Evolutionary conservation across 768 basidiomycete genomes (phyloP), one percentile per base, ranked within the genome.

Genomic region (Tulasnella sp.): DNA sequence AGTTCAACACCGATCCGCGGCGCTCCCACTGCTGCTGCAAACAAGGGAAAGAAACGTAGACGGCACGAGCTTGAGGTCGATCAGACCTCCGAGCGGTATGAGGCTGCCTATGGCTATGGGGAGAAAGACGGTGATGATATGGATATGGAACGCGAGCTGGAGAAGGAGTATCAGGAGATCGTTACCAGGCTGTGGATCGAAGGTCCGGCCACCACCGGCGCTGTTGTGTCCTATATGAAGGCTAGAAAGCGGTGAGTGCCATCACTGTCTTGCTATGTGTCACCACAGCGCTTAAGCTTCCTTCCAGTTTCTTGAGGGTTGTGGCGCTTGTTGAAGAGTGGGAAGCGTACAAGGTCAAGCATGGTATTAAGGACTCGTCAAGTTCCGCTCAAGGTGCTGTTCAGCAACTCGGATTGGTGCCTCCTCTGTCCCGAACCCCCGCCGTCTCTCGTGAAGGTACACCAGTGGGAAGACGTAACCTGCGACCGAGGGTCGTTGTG

Each of bases 71-170:
- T 51, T 21, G 58, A 51, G 48, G 30, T 30, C n/a, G 19, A 34
- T 23, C 27, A 26, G 19, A 47, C 48, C n/a, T 48, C 47, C 11
- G 58, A 59, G 49, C 21, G 58, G 11, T 59, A 59, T 34, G 58
- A 59, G 27, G 45, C 30, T 32, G 58, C 58, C 21, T 59, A 59
- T 38, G 58, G 58, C 17, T 59, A 59, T 51, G 58, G 58, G 4
- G 58, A 59, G 21, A 59, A 59, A n/a, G 58, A 59, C 26, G 47
- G 58, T 10, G 56, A 52, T 21, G 62, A 26, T 19, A 59, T 42
- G 26, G 56, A 56, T 13, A 3, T 63, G 64, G 63, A 58, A 56
- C 63, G 23, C 51, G 63, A 58, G 56, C 34, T 59, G 38, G 32
- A 52, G 56, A 45, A 24, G 41, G 49, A 59, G 56, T 48, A 59